Percentiles rank a stretch among this genome's conserved stretches.
These are phyloP conservation scores for Kuraishia borneana DNA, from an alignment of 805 yeast genomes.

Conservation along the genomic window DNA sequence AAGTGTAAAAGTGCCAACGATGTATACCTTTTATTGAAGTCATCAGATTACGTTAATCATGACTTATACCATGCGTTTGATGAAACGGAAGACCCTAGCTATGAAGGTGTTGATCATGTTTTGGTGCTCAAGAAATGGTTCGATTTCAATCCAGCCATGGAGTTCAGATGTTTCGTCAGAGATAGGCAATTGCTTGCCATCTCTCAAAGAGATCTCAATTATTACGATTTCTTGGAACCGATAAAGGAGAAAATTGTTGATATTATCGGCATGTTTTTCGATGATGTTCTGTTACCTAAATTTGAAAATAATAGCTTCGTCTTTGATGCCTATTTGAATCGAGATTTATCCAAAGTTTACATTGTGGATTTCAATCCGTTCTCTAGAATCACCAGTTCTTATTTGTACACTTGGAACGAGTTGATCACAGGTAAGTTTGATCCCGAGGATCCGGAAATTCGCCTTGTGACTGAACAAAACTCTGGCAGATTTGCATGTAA, in stretches of 20 bases:
- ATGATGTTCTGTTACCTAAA: slow-evolving; percentile 28
- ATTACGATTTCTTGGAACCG: slow-evolving; percentile 56
- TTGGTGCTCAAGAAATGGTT: slow-evolving; percentile 78
- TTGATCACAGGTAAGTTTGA: slow-evolving; percentile 24
- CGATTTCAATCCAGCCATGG: slow-evolving; percentile 77
- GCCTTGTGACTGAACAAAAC: slow-evolving; percentile 61
- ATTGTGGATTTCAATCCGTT: slow-evolving; percentile 85
- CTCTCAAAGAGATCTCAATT: slow-evolving; percentile 80
- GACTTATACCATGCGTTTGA: slow-evolving; percentile 71
- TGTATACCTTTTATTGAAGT: slow-evolving; percentile 67
- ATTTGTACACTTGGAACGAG: slow-evolving; percentile 81
- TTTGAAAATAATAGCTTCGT: slow-evolving; percentile 51
- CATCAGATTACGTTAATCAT: slow-evolving; percentile 81
- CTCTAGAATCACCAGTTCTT: slow-evolving; percentile 63
- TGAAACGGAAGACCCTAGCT: slow-evolving; percentile 19
- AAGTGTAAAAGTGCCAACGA: slow-evolving; percentile 65
- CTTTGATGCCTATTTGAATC: slow-evolving; percentile 75
- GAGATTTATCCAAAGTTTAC: slow-evolving; percentile 54
- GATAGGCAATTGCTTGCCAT: slow-evolving; percentile 56
- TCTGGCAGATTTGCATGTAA: slow-evolving; percentile 67
- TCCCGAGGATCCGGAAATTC: slow-evolving; percentile 33
- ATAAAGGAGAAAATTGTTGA: slow-evolving; percentile 35
- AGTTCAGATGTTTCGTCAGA: slow-evolving; percentile 77
- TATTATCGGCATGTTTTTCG: slow-evolving; percentile 44
- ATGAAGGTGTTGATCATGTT: slow-evolving; percentile 29